A percentile compares a stretch with the other conserved stretches of the same genome.
These are phyloP conservation scores for Microcyclospora pomicola DNA, from an alignment of 2,329 filamentous ascomycete genomes.

Conservation along the genomic window DNA sequence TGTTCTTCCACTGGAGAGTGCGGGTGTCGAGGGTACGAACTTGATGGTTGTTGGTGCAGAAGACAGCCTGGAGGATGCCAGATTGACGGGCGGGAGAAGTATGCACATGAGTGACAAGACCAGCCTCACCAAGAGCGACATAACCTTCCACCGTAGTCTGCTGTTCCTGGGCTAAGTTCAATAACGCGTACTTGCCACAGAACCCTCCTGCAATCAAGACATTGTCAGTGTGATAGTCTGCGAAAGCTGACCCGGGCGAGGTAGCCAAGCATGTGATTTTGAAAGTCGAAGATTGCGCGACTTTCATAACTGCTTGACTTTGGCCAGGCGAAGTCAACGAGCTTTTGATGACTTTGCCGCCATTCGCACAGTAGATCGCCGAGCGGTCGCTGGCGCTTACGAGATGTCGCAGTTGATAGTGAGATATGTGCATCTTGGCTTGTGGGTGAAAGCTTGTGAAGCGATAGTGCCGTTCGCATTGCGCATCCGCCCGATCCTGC, in stretches of 20 bases:
- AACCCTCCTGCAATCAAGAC: constrained; percentile 44
- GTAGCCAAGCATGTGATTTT: constrained; percentile 40
- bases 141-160: constrained; percentile 28
- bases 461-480: constrained; percentile 12
- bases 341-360: constrained; percentile 35
- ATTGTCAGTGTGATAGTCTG: constrained; percentile 22
- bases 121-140: constrained; percentile 36
- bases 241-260: constrained; percentile 4
- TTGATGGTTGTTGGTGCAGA: constrained; percentile 44
- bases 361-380: constrained; percentile 40
- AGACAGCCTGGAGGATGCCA: constrained; percentile 37
- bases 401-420: constrained; percentile 47
- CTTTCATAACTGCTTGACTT: constrained; percentile 1
- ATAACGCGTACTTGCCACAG: constrained; percentile 42
- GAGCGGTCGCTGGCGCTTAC: constrained; percentile 41
- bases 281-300: too few relatives aligned
- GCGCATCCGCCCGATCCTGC: constrained; percentile 1
- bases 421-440: constrained; percentile 37
- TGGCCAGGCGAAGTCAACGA: constrained; percentile 35
- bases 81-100: constrained; percentile 33
- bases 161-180: constrained; percentile 22
- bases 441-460: constrained; percentile 23
- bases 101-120: constrained; percentile 47
- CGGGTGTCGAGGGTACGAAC: constrained; percentile 41
- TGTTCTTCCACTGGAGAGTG: constrained; percentile 44